These are phyloP conservation scores for Aspergillus niger DNA, from an alignment of 2,329 filamentous ascomycete species.

Conservation along the genomic window DNA sequence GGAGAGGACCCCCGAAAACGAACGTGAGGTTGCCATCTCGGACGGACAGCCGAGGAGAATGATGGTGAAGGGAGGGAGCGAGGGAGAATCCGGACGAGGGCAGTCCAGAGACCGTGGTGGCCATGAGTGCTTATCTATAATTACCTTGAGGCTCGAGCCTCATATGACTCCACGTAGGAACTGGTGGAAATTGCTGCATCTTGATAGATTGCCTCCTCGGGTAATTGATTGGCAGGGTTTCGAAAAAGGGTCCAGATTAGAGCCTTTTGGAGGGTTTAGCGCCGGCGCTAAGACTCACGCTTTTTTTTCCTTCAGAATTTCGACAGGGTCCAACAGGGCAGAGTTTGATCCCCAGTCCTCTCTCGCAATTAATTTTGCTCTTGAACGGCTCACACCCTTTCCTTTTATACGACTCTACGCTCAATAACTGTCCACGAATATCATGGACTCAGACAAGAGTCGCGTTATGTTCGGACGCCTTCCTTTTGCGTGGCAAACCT, in stretches of 20 bases:
- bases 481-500: neutral
- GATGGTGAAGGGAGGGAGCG: neutral
- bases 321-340: too few species aligned
- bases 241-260: neutral
- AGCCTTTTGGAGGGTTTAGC: neutral
- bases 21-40: slow-evolving; percentile 27
- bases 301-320: neutral
- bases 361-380: neutral
- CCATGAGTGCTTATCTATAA: neutral
- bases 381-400: too few species aligned
- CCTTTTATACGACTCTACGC: neutral
- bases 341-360: too few species aligned
- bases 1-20: slow-evolving; percentile 23
- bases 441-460: too few species aligned
- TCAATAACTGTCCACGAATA: too few species aligned
- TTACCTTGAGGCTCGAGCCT: neutral
- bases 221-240: slow-evolving; percentile 1
- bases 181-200: neutral
- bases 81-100: neutral
- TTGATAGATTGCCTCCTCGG: neutral
- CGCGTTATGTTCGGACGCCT: neutral
- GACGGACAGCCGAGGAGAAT: neutral
- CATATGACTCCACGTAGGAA: neutral
- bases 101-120: neutral
- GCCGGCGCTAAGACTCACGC: neutral